These are phyloP conservation scores for Chrysoporthe austroafricana DNA, from an alignment of 2,329 filamentous ascomycete genomes.

Conservation along the genomic window DNA sequence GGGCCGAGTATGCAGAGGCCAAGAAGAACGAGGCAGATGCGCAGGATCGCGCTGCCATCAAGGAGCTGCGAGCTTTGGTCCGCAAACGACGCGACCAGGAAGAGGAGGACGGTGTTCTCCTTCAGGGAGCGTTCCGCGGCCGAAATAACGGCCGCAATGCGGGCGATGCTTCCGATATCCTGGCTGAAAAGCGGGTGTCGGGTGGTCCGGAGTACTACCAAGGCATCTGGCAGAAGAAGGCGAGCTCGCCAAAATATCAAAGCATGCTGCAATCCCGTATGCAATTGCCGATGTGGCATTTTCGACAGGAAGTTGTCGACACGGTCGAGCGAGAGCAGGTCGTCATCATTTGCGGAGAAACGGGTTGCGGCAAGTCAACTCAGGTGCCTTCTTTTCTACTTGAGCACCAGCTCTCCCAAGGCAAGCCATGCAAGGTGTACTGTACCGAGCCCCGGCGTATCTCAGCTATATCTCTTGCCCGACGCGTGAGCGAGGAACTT, in stretches of 20 bases:
- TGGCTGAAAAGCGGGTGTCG: constrained; percentile 46
- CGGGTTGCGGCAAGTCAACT: constrained; percentile 95
- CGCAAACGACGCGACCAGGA: constrained; percentile 70
- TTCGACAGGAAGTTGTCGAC: constrained; percentile 75
- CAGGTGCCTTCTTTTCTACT: constrained; percentile 94
- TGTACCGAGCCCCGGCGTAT: constrained; percentile 95
- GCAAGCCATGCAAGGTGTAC: constrained; percentile 86
- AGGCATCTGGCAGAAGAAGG: constrained; percentile 64
- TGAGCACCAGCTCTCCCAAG: constrained; percentile 82
- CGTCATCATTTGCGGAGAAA: constrained; percentile 94
- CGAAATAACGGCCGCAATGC: constrained; percentile 52
- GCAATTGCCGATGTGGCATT: constrained; percentile 88
- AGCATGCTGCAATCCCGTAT: constrained; percentile 78
- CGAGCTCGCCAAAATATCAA: constrained; percentile 65
- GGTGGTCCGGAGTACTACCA: constrained; percentile 55
- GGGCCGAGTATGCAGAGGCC: constrained; percentile 73
- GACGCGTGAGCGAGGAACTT: constrained; percentile 91
- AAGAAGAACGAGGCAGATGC: constrained; percentile 74
- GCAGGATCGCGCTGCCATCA: constrained; percentile 70
- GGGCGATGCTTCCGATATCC: constrained; percentile 54
- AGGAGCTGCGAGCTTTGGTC: constrained; percentile 71
- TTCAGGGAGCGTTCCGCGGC: constrained; percentile 76
- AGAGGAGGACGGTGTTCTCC: constrained; percentile 73
- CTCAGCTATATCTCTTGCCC: constrained; percentile 91
- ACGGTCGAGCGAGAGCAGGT: constrained; percentile 81